A percentile compares a stretch with the other conserved stretches of the same genome.
phyloP scores from a whole-genome alignment of 805 yeast genomes.

The Yarrowia porcina region DNA sequence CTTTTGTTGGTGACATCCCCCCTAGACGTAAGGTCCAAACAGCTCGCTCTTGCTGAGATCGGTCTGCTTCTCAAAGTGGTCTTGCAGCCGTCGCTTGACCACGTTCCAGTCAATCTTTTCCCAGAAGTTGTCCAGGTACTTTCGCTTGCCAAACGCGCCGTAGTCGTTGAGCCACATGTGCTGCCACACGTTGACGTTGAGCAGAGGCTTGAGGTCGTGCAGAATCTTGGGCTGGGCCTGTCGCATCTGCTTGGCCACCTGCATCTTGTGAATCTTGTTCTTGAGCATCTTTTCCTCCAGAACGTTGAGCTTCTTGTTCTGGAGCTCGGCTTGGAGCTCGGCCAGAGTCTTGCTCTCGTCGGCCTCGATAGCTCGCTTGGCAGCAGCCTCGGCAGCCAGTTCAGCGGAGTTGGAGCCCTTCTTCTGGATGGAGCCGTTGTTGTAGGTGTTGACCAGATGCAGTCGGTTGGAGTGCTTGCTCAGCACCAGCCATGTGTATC shows the following conservation, averaged over 20 bases:
- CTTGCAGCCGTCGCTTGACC: constrained; percentile 27
- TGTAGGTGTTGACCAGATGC: constrained; percentile 81
- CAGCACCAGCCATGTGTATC: constrained; percentile 81
- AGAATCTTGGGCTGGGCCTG: constrained; percentile 20
- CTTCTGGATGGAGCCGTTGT: constrained; percentile 62
- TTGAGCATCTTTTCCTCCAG: constrained; percentile 33
- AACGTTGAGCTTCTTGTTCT: constrained; percentile 10
- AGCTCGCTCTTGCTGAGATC: constrained; percentile 22
- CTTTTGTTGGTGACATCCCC: neutral
- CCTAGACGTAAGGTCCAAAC: constrained; percentile 18
- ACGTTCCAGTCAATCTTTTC: constrained; percentile 77
- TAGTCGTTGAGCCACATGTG: constrained; percentile 78
- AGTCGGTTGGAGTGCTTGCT: constrained; percentile 38
- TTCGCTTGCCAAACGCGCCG: constrained; percentile 71
- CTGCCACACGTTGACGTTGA: constrained; percentile 83
- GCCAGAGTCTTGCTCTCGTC: constrained; percentile 45
- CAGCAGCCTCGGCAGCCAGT: constrained; percentile 25
- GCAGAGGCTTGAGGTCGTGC: constrained; percentile 48
- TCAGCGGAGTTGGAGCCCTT: constrained; percentile 26
- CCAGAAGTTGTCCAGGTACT: constrained; percentile 70
- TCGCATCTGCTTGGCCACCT: constrained; percentile 24
- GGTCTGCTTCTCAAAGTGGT: constrained; percentile 18
- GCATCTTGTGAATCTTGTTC: constrained; percentile 8
- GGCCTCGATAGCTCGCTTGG: constrained; percentile 41
- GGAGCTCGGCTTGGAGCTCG: constrained; percentile 30